A percentile compares a stretch with the other conserved stretches of the same genome.
Evolutionary conservation across 257 asterid genomes (phyloP).

Genomic region (Lithospermum erythrorhizon): DNA sequence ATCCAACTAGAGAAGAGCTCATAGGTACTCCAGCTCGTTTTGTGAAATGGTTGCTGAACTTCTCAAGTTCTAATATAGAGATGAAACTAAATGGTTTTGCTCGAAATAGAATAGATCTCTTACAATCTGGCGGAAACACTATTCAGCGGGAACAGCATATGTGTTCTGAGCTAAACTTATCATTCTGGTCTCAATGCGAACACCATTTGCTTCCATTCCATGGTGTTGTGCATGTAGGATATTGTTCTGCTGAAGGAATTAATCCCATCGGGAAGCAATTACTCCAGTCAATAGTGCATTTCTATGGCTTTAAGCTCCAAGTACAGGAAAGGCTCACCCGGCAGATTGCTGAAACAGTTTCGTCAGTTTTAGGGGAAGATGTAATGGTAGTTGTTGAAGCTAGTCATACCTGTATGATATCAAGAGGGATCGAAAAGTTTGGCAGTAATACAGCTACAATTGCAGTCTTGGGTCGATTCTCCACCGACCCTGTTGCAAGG

Average conservation of each 20-base stretch:
- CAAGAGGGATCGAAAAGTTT: slow-evolving; percentile 82
- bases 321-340: slow-evolving; percentile 93
- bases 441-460: slow-evolving; percentile 85
- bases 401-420: slow-evolving; percentile 86
- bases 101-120: slow-evolving; percentile 24
- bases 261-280: slow-evolving; percentile 41
- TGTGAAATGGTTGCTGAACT: slow-evolving; percentile 67
- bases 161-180: slow-evolving; percentile 48
- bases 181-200: slow-evolving; percentile 86
- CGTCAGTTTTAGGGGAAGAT: slow-evolving; percentile 65
- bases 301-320: slow-evolving; percentile 88
- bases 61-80: slow-evolving; percentile 42
- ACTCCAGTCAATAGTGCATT: slow-evolving; percentile 65
- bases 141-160: slow-evolving; percentile 23
- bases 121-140: slow-evolving; percentile 18
- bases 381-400: slow-evolving; percentile 87
- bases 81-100: slow-evolving; percentile 43
- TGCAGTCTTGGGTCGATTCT: slow-evolving; percentile 77
- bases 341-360: slow-evolving; percentile 76
- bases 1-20: slow-evolving; percentile 69
- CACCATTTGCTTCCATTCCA: slow-evolving; percentile 93
- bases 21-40: slow-evolving; percentile 65
- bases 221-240: slow-evolving; percentile 84
- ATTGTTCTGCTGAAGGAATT: slow-evolving; percentile 26
- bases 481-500: slow-evolving; percentile 53